These are phyloP conservation scores for Cucurbita pepo DNA, from an alignment of 306 rosid genomes.

Conservation along the genomic window DNA sequence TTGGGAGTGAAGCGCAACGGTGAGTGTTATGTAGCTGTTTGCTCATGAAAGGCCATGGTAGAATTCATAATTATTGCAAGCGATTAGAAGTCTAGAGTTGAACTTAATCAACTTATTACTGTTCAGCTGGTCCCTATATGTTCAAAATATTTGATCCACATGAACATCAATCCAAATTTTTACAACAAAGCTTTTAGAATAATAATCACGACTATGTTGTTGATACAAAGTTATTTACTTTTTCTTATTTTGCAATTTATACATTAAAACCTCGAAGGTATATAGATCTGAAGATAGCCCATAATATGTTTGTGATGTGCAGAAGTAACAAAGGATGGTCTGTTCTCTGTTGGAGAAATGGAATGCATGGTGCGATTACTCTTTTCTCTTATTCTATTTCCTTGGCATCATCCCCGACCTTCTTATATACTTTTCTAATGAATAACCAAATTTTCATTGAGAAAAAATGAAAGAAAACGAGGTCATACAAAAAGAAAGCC, in stretches of 20 bases:
- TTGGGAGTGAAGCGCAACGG: constrained; percentile 95
- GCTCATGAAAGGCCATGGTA: neutral
- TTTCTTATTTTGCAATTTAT: neutral
- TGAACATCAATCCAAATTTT: neutral
- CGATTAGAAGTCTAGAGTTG: neutral
- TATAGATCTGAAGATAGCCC: constrained; percentile 6
- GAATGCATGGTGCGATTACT: constrained; percentile 86
- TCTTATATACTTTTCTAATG: neutral
- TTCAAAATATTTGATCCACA: neutral
- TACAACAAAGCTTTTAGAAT: neutral
- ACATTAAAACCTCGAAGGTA: neutral
- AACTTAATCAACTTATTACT: neutral
- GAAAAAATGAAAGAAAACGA: neutral
- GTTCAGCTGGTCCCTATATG: neutral
- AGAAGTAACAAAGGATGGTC: constrained; percentile 96
- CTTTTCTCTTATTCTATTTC: neutral
- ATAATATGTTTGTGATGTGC: constrained; percentile 22
- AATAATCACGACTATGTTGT: neutral
- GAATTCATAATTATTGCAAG: neutral
- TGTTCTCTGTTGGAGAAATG: constrained; percentile 98
- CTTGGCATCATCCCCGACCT: neutral
- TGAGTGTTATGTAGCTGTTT: constrained; percentile 13
- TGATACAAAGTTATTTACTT: no score
- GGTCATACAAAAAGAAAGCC: neutral
- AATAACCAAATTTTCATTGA: neutral